A percentile compares a stretch with the other conserved stretches of the same genome.
These are phyloP conservation scores for Penicillium canariense DNA, from an alignment of 495 filamentous ascomycete genomes.

Conservation along the genomic window DNA sequence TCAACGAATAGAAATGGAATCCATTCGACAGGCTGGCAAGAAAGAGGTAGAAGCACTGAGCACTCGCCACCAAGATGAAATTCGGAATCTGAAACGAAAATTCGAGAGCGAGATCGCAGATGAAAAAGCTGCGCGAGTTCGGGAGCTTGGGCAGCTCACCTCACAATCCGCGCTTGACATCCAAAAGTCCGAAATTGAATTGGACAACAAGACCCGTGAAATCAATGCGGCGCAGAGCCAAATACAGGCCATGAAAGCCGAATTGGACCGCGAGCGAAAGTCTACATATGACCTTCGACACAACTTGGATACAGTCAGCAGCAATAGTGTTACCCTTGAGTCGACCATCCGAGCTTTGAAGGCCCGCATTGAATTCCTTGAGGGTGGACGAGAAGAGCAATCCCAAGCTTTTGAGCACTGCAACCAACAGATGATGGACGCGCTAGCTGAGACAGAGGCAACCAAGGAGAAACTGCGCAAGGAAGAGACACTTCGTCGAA, in stretches of 20 bases:
- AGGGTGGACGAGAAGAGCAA: conserved; percentile 83
- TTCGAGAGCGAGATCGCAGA: conserved; percentile 62
- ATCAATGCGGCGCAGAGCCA: conserved; percentile 52
- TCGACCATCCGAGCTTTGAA: conserved; percentile 69
- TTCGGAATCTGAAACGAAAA: conserved; percentile 46
- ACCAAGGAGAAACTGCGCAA: conserved; percentile 80
- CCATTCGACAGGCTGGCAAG: conserved; percentile 37
- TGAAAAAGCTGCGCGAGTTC: conserved; percentile 54
- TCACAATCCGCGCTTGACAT: conserved; percentile 59
- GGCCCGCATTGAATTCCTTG: conserved; percentile 79
- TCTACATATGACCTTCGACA: conserved; percentile 54
- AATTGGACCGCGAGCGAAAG: conserved; percentile 62
- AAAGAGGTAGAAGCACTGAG: conserved; percentile 39
- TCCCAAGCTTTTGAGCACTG: conserved; percentile 74
- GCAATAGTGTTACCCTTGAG: conserved; percentile 66
- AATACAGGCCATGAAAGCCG: conserved; percentile 51
- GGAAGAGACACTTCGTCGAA: conserved; percentile 87
- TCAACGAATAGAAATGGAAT: conserved; percentile 49
- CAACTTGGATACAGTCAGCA: conserved; percentile 62
- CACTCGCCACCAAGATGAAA: conserved; percentile 47
- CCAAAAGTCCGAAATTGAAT: conserved; percentile 59
- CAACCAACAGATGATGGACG: conserved; percentile 74
- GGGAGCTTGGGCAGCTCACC: conserved; percentile 65
- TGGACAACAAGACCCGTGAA: conserved; percentile 62
- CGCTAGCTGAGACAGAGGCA: conserved; percentile 61